phyloP scores from a whole-genome alignment of 352 stramenopile species.

The Phytophthora boehmeriae region DNA sequence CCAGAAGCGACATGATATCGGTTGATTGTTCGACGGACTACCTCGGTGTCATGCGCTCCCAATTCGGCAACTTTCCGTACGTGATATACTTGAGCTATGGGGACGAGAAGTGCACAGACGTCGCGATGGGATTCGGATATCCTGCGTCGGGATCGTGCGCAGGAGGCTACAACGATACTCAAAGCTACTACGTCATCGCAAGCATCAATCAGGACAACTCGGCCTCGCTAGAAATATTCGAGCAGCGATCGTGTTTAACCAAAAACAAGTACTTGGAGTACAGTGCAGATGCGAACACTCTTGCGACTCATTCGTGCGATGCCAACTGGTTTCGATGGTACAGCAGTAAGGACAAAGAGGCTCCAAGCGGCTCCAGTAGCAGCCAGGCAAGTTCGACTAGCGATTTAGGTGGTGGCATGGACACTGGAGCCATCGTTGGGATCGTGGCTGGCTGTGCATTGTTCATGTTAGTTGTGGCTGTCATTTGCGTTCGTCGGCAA shows the following conservation, averaged over 20 bases:
- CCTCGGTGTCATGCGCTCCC: too few species aligned
- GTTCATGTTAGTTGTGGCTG: background rate
- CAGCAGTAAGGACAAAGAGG: constrained; percentile 5
- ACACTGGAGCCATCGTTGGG: constrained; percentile 17
- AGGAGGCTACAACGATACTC: constrained; percentile 19
- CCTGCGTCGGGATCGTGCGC: constrained; percentile 14
- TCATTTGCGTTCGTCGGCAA: background rate
- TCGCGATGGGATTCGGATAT: constrained; percentile 10
- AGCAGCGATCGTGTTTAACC: constrained; percentile 3
- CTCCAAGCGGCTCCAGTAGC: background rate
- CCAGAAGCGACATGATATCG: too few species aligned
- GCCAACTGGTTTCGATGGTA: constrained; percentile 15
- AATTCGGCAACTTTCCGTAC: too few species aligned
- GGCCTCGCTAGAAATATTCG: constrained; percentile 9
- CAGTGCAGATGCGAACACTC: constrained; percentile 1
- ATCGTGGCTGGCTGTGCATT: constrained; percentile 12
- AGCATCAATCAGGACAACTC: constrained; percentile 15
- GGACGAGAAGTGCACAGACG: constrained; percentile 3
- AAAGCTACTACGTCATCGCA: constrained; percentile 12
- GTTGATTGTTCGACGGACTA: too few species aligned
- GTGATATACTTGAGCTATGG: too few species aligned
- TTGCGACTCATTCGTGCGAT: constrained; percentile 9
- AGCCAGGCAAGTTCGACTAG: too few species aligned
- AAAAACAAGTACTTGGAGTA: background rate
- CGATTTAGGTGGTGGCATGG: too few species aligned